phyloP scores from a whole-genome alignment of 768 basidiomycete species.

The Hygrophorus russula region DNA sequence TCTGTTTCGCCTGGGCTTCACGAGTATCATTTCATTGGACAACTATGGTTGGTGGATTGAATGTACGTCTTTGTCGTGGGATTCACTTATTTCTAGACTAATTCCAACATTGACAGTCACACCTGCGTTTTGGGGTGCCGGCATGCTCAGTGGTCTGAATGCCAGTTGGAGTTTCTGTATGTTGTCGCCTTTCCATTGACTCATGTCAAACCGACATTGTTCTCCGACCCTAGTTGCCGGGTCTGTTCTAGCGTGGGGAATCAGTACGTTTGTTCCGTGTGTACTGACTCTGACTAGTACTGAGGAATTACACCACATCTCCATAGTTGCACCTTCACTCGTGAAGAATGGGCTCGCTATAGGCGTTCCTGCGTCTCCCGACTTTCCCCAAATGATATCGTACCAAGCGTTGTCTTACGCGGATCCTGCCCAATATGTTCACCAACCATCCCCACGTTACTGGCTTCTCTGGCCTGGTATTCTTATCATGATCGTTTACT shows the following conservation, averaged over 20 bases:
- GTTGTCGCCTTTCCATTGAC: conserved; percentile 14
- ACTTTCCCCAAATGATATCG: conserved; percentile 30
- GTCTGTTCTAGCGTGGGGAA: too few relatives aligned
- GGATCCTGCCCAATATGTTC: conserved; percentile 28
- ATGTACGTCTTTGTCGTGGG: conserved; percentile 21
- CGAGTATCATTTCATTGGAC: conserved; percentile 45
- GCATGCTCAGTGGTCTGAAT: conserved; percentile 47
- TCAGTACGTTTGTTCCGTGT: too few relatives aligned
- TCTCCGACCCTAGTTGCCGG: too few relatives aligned
- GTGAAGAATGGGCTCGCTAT: conserved; percentile 42
- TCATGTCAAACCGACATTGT: neutral
- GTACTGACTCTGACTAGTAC: too few relatives aligned
- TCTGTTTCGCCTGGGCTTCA: conserved; percentile 47
- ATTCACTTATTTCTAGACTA: too few relatives aligned
- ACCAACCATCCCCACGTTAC: conserved; percentile 41
- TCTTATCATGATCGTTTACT: conserved; percentile 49
- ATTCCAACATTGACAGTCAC: conserved; percentile 21
- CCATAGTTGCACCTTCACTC: conserved; percentile 36
- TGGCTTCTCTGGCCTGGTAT: conserved; percentile 59
- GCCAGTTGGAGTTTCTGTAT: conserved; percentile 47
- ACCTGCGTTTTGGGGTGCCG: conserved; percentile 49
- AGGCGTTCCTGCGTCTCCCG: conserved; percentile 23
- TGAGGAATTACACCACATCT: conserved; percentile 1
- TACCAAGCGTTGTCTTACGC: conserved; percentile 35
- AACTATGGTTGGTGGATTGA: conserved; percentile 49